Base-by-base conservation (phyloP, 441 rosid species). In the Eruca vesicaria region DNA sequence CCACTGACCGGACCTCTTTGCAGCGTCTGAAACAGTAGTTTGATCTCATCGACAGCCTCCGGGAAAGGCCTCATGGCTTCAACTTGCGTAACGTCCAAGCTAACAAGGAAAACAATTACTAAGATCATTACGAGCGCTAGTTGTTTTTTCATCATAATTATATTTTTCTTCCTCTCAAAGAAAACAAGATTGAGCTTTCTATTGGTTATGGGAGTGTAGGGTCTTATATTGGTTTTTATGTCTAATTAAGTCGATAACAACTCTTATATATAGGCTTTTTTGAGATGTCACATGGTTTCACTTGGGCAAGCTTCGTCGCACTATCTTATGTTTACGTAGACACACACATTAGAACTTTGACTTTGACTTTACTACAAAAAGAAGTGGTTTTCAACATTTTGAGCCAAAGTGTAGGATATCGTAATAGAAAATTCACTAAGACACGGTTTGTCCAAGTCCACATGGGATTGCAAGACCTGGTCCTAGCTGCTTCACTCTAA, bases 41-140 rank as follows among this genome's bases (percentile, higher is more conserved):
- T 53, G 28, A 53, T 53, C 58, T 53, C 58, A 9, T 53, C 58
- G 12, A 53, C 58, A 20, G 58, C 14, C 28, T 53, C 58, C 28
- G 58, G 58, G 28, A 53, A 53, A 53, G 58, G 58, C 58, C 58
- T 19, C 26, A 53, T 53, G 58, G 58, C 58, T 53, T 53, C 58
- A 20, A 53, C 58, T 53, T 20, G 58, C 58, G 58, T 53, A 20
- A 19, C 58, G 26, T 53, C 58, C 58, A 53, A 53, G 58, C 19
- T 23, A 53, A 53, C 14, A 19, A 53, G 26, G 14, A 53, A 53
- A 53, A 53, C 19, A 19, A 53, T 28, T 3, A 20, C 14, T 53
- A 53, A 19, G 26, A 19, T 53, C 3, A 53, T 20, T 53, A 53
- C 28, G 58, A 53, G 58, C 26, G 19, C 58, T 53, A 53, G 12